Evolutionary conservation across 2,329 filamentous ascomycete genomes (phyloP), one percentile per base, ranked within the genome.

Genomic region (Lojkania enalia): DNA sequence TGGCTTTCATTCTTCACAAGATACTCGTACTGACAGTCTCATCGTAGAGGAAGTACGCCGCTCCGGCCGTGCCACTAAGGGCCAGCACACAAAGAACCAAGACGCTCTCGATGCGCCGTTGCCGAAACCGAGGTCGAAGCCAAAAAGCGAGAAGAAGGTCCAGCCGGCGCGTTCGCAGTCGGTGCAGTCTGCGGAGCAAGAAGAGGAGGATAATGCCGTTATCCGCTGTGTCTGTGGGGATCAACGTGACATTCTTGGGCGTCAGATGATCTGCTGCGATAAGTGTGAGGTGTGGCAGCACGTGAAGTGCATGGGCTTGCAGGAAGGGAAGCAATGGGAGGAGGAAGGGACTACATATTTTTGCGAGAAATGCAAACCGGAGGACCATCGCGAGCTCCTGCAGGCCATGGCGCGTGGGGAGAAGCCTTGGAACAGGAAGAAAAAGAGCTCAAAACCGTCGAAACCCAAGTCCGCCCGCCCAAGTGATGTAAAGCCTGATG

Each of bases 251-350:
- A 88, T 95, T 57, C 85, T 88, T 12, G 88, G 87, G 55, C 86
- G 94, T 59, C 85, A 90, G 40, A 97, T 95, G 90, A 96, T 99
- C 61, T 90, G 88, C 49, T 99, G 94, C 75, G 94, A 99, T 70
- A 83, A 82, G 35, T 99, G 94, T 71, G 84, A 83, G 37, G 92
- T 87, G 31, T 99, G 94, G 94, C 94, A 99, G 72, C 94, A 99
- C 72, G 96, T 96, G 63, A 86, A 95, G 52, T 99, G 94, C 67
- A 89, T 99, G 77, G 90, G 89, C 41, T 82, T 96, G 61, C 83
- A 86, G 35, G 90, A 88, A 58, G 82, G 85, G 21, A 54, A 61
- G 87, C 49, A 80, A 88, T 70, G 67, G 65, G 41, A 48, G 18
- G 37, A 41, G 16, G 59, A 66, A 19, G n/a, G n/a, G n/a, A 51